Evolutionary conservation across 2,329 filamentous ascomycete species (phyloP), one percentile per base, ranked within the genome.

Genomic region (Venturiaceae sp.): DNA sequence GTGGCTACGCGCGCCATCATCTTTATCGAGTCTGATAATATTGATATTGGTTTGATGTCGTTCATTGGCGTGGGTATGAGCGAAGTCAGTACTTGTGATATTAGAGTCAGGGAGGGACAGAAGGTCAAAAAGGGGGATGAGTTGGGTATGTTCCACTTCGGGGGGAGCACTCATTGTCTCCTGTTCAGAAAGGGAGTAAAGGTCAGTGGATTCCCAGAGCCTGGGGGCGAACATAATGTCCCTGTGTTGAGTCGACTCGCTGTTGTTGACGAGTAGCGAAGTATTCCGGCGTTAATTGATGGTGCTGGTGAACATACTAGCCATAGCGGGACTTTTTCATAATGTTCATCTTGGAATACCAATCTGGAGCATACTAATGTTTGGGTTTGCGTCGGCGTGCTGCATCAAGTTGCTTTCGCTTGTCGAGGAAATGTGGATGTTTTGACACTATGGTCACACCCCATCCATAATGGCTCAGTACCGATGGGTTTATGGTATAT

Each of bases 111-210:
- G 64, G 80, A 84, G 66, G 86, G 85, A 0, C 78, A 90, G 67
- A 77, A 78, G 57, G 66, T 91, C n/a, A 75, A 76, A 55, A 90
- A 90, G 75, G 88, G 88, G 1, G 81, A 90, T 4, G 74, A 90
- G 72, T 75, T 84, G 39, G 87, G 87, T 44, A 90, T 89, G 85
- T 91, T 91, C 71, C 87, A 91, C 66, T 90, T 86, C 67, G 87
- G 87, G n/a, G 87, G 88, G 0, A 85, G 81, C 5, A 83, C 83
- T 1, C 83, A 88, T 66, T 87, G 84, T 64, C 66, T 90, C 63
- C 66, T 91, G 2, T 90, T 90, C 72, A 71, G 81, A 28, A 76
- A 80, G 62, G 78, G 74, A 0, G 80, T 85, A 33, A 72, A 75
- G 36, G 59, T 76, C 50, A 67, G 71, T n/a, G 68, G 65, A 28